Evolutionary conservation across 2,329 filamentous ascomycete genomes (phyloP), one percentile per base, ranked within the genome.

Genomic region (Knufia petricola): DNA sequence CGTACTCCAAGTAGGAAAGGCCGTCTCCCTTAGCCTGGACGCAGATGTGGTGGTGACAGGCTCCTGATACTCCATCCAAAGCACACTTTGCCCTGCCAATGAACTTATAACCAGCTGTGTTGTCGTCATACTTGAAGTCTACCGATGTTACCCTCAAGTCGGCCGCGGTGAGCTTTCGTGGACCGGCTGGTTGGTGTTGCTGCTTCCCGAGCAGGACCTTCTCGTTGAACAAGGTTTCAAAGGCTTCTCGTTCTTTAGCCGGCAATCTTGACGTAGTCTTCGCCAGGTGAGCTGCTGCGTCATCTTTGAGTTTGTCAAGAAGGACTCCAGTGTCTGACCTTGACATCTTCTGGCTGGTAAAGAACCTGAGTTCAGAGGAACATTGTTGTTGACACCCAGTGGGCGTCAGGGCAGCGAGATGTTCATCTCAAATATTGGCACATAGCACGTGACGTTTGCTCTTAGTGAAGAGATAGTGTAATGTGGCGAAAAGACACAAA

Each of bases 1-100:
- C 55, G 43, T 57, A 50, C 50, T 58, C 55, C 47, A 55, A 46
- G 50, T 51, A 58, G 15, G 53, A 56, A 15, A 58, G 37, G 21
- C 56, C 56, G 20, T 54, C 47, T 4, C 49, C 53, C 41, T 52
- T 57, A 36, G 56, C 55, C 24, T 55, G 51, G 13, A 26, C 39
- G 41, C 56, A 58, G 24, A 58, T 43, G 34, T 57, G 53, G 46
- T 58, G 56, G 21, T 49, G 46, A 49, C 55, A 58, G 2, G 30
- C 46, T 17, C 21, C 24, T 13, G 43, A 9, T n/a, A 4, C 3
- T 8, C 17, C 15, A 19, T 46, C 43, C 19, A 44, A 17, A 15
- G 21, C 30, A 23, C 43, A 37, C 20, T 4, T 10, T 10, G 24
- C 10, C 12, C 6, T 20, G 13, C 43, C 31, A 13, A 15, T 26